A percentile compares a stretch with the other conserved stretches of the same genome.
phyloP scores from a whole-genome alignment of 805 yeast genomes.

The Cyberlindnera maclurae region DNA sequence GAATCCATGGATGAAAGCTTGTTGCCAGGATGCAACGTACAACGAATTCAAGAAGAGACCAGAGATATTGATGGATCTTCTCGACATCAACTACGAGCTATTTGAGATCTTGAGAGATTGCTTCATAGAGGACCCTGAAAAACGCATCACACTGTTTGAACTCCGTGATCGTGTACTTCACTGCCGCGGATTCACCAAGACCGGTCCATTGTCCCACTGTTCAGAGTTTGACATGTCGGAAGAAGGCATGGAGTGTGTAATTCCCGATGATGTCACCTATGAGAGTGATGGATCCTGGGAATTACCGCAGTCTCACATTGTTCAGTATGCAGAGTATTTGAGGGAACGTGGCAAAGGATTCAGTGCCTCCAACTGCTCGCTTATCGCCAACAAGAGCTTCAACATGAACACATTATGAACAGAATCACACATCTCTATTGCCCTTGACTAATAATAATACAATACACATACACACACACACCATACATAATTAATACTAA shows the following conservation, averaged over 20 bases:
- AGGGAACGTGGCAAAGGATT: conserved; percentile 1
- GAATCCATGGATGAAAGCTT: conserved; percentile 88
- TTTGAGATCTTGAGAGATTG: conserved; percentile 39
- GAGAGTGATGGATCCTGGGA: conserved; percentile 3
- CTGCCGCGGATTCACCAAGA: conserved; percentile 16
- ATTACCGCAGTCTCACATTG: conserved; percentile 2
- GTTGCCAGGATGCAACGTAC: conserved; percentile 57
- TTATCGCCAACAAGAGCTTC: conserved; percentile 15
- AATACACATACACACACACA: too few relatives aligned
- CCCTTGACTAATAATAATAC: too few relatives aligned
- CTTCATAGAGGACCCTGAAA: conserved; percentile 26
- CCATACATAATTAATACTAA: too few relatives aligned
- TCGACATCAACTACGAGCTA: conserved; percentile 66
- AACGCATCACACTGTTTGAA: conserved; percentile 24
- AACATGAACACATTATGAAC: conserved; percentile 12
- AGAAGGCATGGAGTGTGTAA: conserved; percentile 6
- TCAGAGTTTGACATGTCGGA: conserved; percentile 6
- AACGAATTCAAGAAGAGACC: conserved; percentile 52
- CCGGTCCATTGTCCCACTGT: conserved; percentile 16
- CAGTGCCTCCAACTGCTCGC: conserved; percentile 2
- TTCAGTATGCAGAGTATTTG: neutral
- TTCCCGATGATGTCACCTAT: conserved; percentile 3
- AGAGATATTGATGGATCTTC: conserved; percentile 49
- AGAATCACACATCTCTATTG: too few relatives aligned
- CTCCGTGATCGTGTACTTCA: conserved; percentile 14